Percentiles rank a stretch among this genome's conserved stretches.
Conservation (phyloP, 345 rosid genomes). For the Brassica carinata region DNA sequence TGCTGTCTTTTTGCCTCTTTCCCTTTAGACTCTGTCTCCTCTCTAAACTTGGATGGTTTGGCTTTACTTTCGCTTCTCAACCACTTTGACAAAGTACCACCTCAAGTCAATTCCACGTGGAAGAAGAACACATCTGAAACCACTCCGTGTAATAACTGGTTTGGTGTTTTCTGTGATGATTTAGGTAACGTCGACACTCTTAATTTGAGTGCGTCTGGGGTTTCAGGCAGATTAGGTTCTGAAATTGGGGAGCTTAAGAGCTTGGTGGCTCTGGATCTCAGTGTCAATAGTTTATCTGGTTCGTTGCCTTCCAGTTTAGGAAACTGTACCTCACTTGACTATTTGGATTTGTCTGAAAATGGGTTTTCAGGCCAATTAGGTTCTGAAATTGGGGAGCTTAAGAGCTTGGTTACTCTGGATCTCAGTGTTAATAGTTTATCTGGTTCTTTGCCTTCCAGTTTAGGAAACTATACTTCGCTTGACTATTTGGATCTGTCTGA, state of each 20-base stretch:
- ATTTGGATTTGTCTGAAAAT: constrained; percentile 25
- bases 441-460: constrained; percentile 48
- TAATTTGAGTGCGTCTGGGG: constrained; percentile 47
- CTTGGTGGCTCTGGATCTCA: constrained; percentile 52
- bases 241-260: constrained; percentile 51
- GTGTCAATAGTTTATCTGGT: constrained; percentile 53
- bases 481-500: constrained; percentile 51
- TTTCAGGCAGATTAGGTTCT: constrained; percentile 60
- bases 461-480: constrained; percentile 58
- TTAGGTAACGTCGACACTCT: constrained; percentile 44
- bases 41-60: constrained; percentile 52
- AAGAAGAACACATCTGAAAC: constrained; percentile 45
- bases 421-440: constrained; percentile 51
- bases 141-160: constrained; percentile 62
- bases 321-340: constrained; percentile 51
- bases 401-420: constrained; percentile 48
- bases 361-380: constrained; percentile 63
- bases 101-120: constrained; percentile 50
- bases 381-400: constrained; percentile 56
- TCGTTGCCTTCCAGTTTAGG: constrained; percentile 50
- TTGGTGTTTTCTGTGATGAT: constrained; percentile 52
- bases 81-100: constrained; percentile 50
- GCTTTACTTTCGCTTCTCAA: constrained; percentile 54
- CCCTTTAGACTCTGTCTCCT: constrained; percentile 24
- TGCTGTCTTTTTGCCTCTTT: constrained; percentile 17